phyloP scores from a whole-genome alignment of 78 protist species.

The slime mould (Dictyostelium discoideum) region DNA sequence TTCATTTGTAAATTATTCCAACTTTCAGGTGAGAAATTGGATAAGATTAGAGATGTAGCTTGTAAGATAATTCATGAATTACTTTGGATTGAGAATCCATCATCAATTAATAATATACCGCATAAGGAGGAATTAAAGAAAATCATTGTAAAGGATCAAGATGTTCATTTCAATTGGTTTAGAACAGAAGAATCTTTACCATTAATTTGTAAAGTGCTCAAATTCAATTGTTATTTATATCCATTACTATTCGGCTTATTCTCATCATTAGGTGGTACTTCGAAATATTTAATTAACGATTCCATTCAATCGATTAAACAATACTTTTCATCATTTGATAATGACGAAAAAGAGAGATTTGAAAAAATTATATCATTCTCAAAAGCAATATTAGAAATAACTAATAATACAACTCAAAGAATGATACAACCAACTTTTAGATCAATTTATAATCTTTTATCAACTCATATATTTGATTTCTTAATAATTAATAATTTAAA shows the following conservation, averaged over 20 bases:
- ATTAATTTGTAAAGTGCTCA: slow-evolving; percentile 5
- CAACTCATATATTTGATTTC: slow-evolving; percentile 26
- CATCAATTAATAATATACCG: neutral
- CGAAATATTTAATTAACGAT: slow-evolving; percentile 36
- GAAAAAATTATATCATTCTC: neutral
- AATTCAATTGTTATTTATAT: slow-evolving; percentile 12
- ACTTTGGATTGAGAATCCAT: neutral
- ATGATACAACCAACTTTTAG: slow-evolving; percentile 18
- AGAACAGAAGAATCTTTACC: slow-evolving; percentile 55
- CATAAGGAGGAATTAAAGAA: neutral
- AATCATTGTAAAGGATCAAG: neutral
- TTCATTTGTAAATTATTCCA: slow-evolving; percentile 21
- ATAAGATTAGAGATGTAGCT: slow-evolving; percentile 32
- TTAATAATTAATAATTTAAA: neutral
- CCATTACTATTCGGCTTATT: slow-evolving; percentile 27
- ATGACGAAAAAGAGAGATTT: neutral
- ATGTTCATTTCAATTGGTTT: slow-evolving; percentile 30
- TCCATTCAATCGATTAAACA: neutral
- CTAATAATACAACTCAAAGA: neutral
- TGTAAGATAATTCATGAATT: slow-evolving; percentile 18
- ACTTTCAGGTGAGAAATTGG: slow-evolving; percentile 61
- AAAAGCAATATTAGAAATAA: neutral
- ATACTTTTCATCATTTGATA: neutral
- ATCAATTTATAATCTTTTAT: slow-evolving; percentile 21
- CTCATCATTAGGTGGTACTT: slow-evolving; percentile 66